A percentile compares a stretch with the other conserved stretches of the same genome.
phyloP scores from a whole-genome alignment of 2,329 filamentous ascomycete species.

The Xylaria digitata region DNA sequence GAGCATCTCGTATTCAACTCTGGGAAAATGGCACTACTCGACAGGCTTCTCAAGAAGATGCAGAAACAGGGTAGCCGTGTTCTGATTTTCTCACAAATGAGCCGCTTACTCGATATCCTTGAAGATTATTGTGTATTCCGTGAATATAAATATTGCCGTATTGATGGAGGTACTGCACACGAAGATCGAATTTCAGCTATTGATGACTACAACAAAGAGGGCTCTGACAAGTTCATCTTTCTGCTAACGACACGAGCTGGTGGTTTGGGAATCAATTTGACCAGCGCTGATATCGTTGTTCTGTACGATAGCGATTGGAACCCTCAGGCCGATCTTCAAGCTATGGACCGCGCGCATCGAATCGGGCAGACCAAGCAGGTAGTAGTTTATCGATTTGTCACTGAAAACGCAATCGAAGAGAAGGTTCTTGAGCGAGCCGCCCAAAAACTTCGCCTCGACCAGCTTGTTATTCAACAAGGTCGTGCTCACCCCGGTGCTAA shows the following conservation, averaged over 20 bases:
- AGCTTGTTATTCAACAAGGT: slow-evolving; percentile 97
- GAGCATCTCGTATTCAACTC: slow-evolving; percentile 94
- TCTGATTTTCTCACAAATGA: slow-evolving; percentile 99
- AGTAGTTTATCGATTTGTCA: slow-evolving; percentile 94
- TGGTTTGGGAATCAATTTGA: slow-evolving; percentile 96
- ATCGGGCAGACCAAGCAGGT: slow-evolving; percentile 99
- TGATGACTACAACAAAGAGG: slow-evolving; percentile 97
- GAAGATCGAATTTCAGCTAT: slow-evolving; percentile 98
- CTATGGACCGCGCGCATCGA: slow-evolving; percentile 98
- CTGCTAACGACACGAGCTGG: slow-evolving; percentile 94
- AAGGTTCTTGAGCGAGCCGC: slow-evolving; percentile 97
- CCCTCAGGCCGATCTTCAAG: slow-evolving; percentile 96
- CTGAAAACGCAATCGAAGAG: slow-evolving; percentile 97
- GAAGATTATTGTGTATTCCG: slow-evolving; percentile 99
- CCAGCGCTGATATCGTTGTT: slow-evolving; percentile 92
- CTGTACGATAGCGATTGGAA: slow-evolving; percentile 99
- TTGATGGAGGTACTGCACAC: slow-evolving; percentile 95
- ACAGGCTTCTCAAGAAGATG: slow-evolving; percentile 87
- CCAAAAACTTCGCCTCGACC: slow-evolving; percentile 94
- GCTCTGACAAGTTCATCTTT: slow-evolving; percentile 96
- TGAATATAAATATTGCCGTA: slow-evolving; percentile 94
- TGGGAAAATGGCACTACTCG: slow-evolving; percentile 96
- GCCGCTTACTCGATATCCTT: slow-evolving; percentile 92
- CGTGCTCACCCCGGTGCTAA: slow-evolving; percentile 91
- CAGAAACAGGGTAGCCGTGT: slow-evolving; percentile 89